A percentile compares a stretch with the other conserved stretches of the same genome.
Conservation (phyloP, 2,329 filamentous ascomycete species). For the Nannizzia gypsea region DNA sequence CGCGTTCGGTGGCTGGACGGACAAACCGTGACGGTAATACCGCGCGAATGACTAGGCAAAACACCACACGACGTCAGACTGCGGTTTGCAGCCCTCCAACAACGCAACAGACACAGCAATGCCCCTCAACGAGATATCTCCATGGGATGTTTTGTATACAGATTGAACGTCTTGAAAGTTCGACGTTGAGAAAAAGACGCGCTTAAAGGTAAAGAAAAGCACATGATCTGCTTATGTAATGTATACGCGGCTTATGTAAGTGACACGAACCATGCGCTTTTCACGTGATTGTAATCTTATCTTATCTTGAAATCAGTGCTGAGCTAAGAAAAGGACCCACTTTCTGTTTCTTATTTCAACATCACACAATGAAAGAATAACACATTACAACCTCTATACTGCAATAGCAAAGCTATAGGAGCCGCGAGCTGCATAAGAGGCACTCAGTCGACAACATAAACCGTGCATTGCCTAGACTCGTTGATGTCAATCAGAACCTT, state of each 20-base stretch:
- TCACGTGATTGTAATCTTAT: not conserved
- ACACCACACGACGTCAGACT: not conserved
- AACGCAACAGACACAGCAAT: not conserved
- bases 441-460: not conserved
- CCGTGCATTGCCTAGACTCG: not conserved
- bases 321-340: not conserved
- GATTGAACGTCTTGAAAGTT: not conserved
- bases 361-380: not conserved
- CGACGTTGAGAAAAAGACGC: not conserved
- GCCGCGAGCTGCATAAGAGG: not conserved
- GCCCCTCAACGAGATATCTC: not conserved
- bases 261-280: not conserved
- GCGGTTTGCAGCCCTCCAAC: not conserved
- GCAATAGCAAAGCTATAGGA: not conserved
- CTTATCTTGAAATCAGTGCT: not conserved
- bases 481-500: not conserved
- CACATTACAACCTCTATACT: not conserved
- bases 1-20: conserved; percentile 13
- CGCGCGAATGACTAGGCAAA: not conserved
- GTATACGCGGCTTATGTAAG: not conserved
- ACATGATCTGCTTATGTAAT: not conserved
- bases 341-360: not conserved
- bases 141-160: not conserved
- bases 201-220: not conserved
- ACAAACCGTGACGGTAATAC: not conserved